Base-by-base conservation (phyloP, 2,329 filamentous ascomycete genomes). In the Ceratocystis harringtonii region DNA sequence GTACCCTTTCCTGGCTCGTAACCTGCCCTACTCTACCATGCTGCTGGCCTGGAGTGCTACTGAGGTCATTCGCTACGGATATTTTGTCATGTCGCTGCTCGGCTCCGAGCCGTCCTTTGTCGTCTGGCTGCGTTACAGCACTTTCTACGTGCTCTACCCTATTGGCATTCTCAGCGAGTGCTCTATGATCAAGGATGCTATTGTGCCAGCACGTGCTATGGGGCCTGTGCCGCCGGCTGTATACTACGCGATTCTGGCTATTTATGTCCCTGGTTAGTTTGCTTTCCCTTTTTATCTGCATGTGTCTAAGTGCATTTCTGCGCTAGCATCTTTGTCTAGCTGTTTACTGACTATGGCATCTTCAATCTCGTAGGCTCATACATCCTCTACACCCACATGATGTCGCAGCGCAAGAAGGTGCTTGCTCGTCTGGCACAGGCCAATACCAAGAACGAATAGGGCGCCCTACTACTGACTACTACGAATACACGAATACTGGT, bases 381-480 rank as follows among this genome's bases (percentile, higher is more conserved):
- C 72, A 82, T 95, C 65, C 77, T 97, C 66, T 97, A 94, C 74
- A 90, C 89, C 25, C 89, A 99, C 76, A 97, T 99, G 94, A 89
- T 97, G 80, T 80, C 81, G 68, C 94, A 99, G 81, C 81, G 92
- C 70, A 81, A 84, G 70, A 95, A 90, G 81, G 84, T 92, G 64
- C 60, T 65, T 30, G 66, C 63, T 41, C 66, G 66, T 19, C 63
- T 67, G 25, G 63, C 58, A 7, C 71, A 73, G 32, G 71, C 78
- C 69, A 72, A 76, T 61, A 71, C 61, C 45, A 69, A 71, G 60
- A 79, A 44, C n/a, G 66, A 67, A 36, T 67, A 67, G 62, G 43
- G 36, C 12, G 36, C 36, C 10, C 36, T 41, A 15, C 28, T 28
- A 41, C 30, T 7, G 62, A 57, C 32, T 50, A 7, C 17, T 58